These are phyloP conservation scores for Sparassis latifolia DNA, from an alignment of 1,284 basidiomycete genomes.

Conservation along the genomic window DNA sequence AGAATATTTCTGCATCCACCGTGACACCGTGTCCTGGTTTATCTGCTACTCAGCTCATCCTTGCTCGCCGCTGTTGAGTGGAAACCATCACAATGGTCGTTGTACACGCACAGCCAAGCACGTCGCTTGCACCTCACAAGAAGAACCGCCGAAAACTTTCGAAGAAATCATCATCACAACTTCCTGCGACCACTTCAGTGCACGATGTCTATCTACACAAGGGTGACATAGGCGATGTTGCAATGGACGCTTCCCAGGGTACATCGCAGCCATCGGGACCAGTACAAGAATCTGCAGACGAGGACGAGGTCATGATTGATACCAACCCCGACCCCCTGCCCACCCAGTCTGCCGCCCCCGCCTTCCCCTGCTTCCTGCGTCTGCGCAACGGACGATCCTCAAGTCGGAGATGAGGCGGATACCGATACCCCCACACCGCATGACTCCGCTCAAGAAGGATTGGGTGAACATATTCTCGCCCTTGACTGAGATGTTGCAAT, in stretches of 20 bases:
- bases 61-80: too few relatives aligned
- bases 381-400: conserved; percentile 45
- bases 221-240: conserved; percentile 12
- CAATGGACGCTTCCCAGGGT: conserved; percentile 1
- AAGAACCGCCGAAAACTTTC: conserved; percentile 53
- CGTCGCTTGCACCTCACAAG: conserved; percentile 27
- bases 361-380: conserved; percentile 58
- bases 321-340: conserved; percentile 36
- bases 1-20: conserved; percentile 12
- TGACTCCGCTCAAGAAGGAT: conserved; percentile 96
- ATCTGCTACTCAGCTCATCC: too few relatives aligned
- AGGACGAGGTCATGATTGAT: conserved; percentile 64
- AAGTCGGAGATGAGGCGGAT: conserved; percentile 82
- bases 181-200: conserved; percentile 11
- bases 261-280: background rate
- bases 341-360: conserved; percentile 42
- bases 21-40: background rate
- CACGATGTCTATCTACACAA: conserved; percentile 37
- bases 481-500: conserved; percentile 86
- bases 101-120: conserved; percentile 33
- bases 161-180: conserved; percentile 28
- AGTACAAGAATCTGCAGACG: conserved; percentile 24
- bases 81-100: conserved; percentile 44
- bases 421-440: conserved; percentile 91
- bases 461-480: conserved; percentile 98